A percentile compares a stretch with the other conserved stretches of the same genome.
Evolutionary conservation across 2,329 filamentous ascomycete species (phyloP).

Genomic region (Apiospora aurea): DNA sequence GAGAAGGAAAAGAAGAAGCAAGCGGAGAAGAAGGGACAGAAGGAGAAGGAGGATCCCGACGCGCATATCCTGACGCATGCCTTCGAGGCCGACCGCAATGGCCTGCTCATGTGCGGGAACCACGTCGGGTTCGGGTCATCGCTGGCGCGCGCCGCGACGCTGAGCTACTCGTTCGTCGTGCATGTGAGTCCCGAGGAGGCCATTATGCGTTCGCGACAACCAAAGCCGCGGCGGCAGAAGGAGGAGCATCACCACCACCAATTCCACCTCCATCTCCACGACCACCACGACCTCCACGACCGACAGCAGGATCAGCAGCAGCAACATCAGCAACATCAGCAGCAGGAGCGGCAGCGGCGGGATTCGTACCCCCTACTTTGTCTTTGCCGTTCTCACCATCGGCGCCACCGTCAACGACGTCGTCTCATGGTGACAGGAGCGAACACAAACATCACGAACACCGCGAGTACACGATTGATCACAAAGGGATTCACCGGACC

Average conservation of each 20-base stretch:
- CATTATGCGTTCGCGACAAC: constrained; percentile 46
- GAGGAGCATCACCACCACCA: neutral
- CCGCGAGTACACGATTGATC: too few species aligned
- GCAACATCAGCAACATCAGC: neutral
- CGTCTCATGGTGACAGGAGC: neutral
- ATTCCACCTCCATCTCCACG: neutral
- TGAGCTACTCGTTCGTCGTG: constrained; percentile 60
- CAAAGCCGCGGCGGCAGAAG: neutral
- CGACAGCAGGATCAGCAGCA: neutral
- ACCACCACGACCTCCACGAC: neutral
- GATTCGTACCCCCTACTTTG: neutral
- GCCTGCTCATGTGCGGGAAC: constrained; percentile 58
- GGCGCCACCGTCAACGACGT: neutral
- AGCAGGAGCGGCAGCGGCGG: neutral
- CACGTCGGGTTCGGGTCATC: constrained; percentile 54
- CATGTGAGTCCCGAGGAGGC: constrained; percentile 58
- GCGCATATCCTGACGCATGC: constrained; percentile 57
- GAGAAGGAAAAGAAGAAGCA: neutral
- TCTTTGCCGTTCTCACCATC: neutral
- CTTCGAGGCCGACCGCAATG: constrained; percentile 61
- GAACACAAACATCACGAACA: neutral
- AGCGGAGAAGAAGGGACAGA: neutral
- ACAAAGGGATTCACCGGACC: neutral
- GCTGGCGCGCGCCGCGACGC: constrained; percentile 50
- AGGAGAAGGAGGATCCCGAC: constrained; percentile 43